Percentiles rank a stretch among this genome's conserved stretches.
Conservation (phyloP, 768 basidiomycete genomes). For the Pleurotus platypus region DNA sequence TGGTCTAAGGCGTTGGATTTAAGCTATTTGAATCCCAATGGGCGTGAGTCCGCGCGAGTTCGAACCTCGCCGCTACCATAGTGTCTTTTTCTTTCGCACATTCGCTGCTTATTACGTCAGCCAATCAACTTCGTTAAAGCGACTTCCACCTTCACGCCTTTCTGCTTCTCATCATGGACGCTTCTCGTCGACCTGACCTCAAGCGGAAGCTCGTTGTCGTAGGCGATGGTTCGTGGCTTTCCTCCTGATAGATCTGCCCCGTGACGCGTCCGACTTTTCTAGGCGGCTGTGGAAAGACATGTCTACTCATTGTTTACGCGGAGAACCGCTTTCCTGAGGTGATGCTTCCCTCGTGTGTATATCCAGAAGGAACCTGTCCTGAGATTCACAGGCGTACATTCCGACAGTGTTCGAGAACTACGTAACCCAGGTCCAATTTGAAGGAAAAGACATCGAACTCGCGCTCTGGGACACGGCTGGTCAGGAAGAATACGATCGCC, state of each 20-base stretch:
- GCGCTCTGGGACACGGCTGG: slow-evolving; percentile 99
- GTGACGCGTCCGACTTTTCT: slow-evolving; percentile 5
- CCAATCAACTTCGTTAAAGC: no score
- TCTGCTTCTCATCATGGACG: slow-evolving; percentile 20
- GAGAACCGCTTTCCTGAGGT: slow-evolving; percentile 97
- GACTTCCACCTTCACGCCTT: background rate
- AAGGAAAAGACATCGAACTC: slow-evolving; percentile 86
- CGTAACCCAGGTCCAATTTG: slow-evolving; percentile 81
- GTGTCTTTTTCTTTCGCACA: background rate
- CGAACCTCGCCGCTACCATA: slow-evolving; percentile 85
- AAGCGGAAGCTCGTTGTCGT: slow-evolving; percentile 89
- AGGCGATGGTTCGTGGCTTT: slow-evolving; percentile 64
- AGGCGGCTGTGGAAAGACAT: slow-evolving; percentile 92
- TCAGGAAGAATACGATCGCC: slow-evolving; percentile 93
- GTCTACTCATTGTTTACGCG: slow-evolving; percentile 93
- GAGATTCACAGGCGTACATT: slow-evolving; percentile 68
- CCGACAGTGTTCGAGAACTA: slow-evolving; percentile 96
- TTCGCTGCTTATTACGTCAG: no score
- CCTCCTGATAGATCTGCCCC: slow-evolving; percentile 2
- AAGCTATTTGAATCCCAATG: slow-evolving; percentile 79
- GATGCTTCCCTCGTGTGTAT: slow-evolving; percentile 14
- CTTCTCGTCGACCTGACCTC: slow-evolving; percentile 62
- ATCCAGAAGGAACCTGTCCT: slow-evolving; percentile 14
- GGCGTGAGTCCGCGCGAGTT: slow-evolving; percentile 84
- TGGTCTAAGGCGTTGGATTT: slow-evolving; percentile 92